These are phyloP conservation scores for Brassica carinata DNA, from an alignment of 345 rosid genomes.

Conservation along the genomic window DNA sequence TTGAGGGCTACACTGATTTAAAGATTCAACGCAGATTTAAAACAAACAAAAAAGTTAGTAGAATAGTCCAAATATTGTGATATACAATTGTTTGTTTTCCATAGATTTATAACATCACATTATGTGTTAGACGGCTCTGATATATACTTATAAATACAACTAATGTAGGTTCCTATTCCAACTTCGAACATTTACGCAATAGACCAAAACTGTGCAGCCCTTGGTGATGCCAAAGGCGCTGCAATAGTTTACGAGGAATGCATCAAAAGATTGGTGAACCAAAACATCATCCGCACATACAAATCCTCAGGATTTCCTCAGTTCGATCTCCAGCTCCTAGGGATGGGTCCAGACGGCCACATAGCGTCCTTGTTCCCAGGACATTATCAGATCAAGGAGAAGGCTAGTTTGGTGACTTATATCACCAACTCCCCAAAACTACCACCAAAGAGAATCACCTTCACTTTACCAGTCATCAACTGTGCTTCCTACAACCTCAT, in stretches of 20 bases:
- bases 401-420: conserved; percentile 65
- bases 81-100: background rate
- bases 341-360: conserved; percentile 92
- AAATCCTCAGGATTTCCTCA: conserved; percentile 57
- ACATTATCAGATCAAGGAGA: conserved; percentile 61
- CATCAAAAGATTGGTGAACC: conserved; percentile 51
- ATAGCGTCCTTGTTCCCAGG: conserved; percentile 85
- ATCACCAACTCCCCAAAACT: conserved; percentile 75
- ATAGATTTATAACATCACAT: background rate
- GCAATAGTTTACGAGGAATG: conserved; percentile 54
- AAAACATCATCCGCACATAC: conserved; percentile 43
- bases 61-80: background rate
- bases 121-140: background rate
- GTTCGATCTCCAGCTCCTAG: conserved; percentile 81
- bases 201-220: conserved; percentile 61
- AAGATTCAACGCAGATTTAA: background rate
- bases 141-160: background rate
- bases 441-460: conserved; percentile 80
- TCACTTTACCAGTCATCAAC: conserved; percentile 82
- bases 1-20: background rate
- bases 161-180: conserved; percentile 43
- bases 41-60: background rate
- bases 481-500: conserved; percentile 68
- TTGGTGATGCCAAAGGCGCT: conserved; percentile 67
- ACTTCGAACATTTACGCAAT: conserved; percentile 63